Base-by-base conservation (phyloP, 768 basidiomycete species). In the Gymnopilus junonius region DNA sequence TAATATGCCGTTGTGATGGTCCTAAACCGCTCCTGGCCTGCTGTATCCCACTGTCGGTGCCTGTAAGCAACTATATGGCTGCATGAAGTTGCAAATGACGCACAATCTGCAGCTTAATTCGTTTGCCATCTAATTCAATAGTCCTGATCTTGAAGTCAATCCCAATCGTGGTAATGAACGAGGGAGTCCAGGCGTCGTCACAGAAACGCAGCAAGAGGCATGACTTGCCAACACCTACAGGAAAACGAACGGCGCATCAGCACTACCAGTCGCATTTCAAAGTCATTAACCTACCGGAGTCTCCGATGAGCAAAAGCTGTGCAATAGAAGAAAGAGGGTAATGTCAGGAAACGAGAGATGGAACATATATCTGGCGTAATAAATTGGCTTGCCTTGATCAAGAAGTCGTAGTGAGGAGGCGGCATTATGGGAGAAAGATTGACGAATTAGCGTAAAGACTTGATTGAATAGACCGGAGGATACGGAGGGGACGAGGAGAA, bases 131-230 rank as follows among this genome's bases (percentile, higher is more conserved):
- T 54, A 99, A 85, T 76, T 99, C 96, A 75, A 99, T 98, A 55
- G 96, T 98, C 34, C 97, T 90, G 79, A 99, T 99, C 90, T 96
- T 97, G 85, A 97, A 97, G 87, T 97, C 95, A 69, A 98, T 96
- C 62, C 97, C 97, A 76, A 99, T 99, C 61, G 97, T 99, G 61
- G 96, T 98, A 79, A 98, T 99, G 83, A 98, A 99, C 45, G 93
- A 95, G 51, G 96, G 96, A 34, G 97, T 99, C 95, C 96, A 99
- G 66, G 96, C 93, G 79, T 99, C 97, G 82, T 99, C 97, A 75
- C 95, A 98, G 87, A 99, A 99, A 67, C 95, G 91, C 64, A 95
- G 86, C 56, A 95, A 83, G n/a, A 95, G 84, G 80, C 93, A 95
- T 27, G 96, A 99, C 84, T 99, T 96, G 66, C 97, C 95, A 70